phyloP scores from a whole-genome alignment of 2,329 filamentous ascomycete species.

The Pseudofabraea citricarpa region DNA sequence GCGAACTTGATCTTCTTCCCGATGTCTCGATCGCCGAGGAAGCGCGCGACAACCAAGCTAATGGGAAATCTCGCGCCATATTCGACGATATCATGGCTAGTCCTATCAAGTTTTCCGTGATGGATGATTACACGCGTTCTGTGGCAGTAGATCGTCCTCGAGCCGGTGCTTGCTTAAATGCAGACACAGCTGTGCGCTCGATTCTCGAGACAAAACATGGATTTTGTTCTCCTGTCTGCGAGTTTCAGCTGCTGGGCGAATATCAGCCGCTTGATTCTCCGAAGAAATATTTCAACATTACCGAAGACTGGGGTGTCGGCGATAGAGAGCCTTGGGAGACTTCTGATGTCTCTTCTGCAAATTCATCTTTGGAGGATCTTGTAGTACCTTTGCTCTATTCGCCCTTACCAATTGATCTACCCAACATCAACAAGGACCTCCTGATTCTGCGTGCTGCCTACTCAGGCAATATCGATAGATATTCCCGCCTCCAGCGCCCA shows the following conservation, averaged over 20 bases:
- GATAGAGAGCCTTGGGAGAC: too few species aligned
- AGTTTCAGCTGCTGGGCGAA: constrained; percentile 2
- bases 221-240: too few species aligned
- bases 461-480: constrained; percentile 35
- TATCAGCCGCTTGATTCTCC: constrained; percentile 2
- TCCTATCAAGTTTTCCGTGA: constrained; percentile 25
- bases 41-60: constrained; percentile 25
- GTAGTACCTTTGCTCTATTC: constrained; percentile 16
- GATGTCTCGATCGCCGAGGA: constrained; percentile 37
- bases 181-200: constrained; percentile 29
- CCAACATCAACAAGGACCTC: constrained; percentile 30
- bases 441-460: constrained; percentile 34
- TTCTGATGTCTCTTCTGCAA: too few species aligned
- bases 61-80: constrained; percentile 25
- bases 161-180: constrained; percentile 25
- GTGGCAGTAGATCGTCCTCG: constrained; percentile 11
- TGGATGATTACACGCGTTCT: constrained; percentile 32
- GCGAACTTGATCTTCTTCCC: constrained; percentile 32
- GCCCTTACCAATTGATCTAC: constrained; percentile 32
- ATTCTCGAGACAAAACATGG: constrained; percentile 19
- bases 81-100: constrained; percentile 27
- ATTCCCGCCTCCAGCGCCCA: constrained; percentile 28
- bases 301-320: constrained; percentile 21
- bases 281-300: constrained; percentile 21
- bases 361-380: too few species aligned